Evolutionary conservation across 331 rosid genomes (phyloP), one percentile per base, ranked within the genome.

Genomic region (Dryas integrifolia): DNA sequence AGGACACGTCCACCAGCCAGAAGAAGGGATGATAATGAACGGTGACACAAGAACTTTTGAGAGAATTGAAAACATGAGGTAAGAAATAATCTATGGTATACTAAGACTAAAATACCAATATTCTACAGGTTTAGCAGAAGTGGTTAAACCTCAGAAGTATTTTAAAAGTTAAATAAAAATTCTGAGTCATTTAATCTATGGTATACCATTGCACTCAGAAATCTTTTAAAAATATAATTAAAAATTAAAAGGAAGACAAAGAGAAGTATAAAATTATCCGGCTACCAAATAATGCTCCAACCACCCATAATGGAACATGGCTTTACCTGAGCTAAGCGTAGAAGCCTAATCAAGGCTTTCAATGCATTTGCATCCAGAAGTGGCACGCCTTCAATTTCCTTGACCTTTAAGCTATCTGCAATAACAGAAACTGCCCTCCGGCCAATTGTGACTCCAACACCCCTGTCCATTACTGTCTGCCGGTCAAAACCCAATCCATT

Each of bases 401-500:
- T 92, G 72, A 84, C 83, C 83, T 82, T 95, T 87, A 88, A 73
- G 85, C 88, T 67, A 68, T 89, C 98, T 35, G 88, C 73, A 79
- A 89, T 81, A 75, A 78, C 82, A 79, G 99, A 86, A 52, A 79
- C 84, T 49, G 88, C 86, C 77, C 96, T 86, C 74, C 96, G 89
- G 68, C 96, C 96, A 62, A 90, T 82, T 38, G 97, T 83, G 76
- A 88, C 94, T 70, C 99, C 98, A 74, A 92, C 99, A 74, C 99
- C 98, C 79, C 98, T 84, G 75, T 92, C 99, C 87, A 90, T 91
- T 76, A 88, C 92, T 4, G 90, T 82, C 69, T 87, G 89, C 69
- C 97, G 81, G 74, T 89, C 97, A 80, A 92, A 95, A 62, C 99
- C 99, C 58, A 95, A 78, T 60, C 92, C 97, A 79, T 95, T 95